Evolutionary conservation across 441 rosid species (phyloP), one percentile per base, ranked within the genome.

Genomic region (Capsella rubella): DNA sequence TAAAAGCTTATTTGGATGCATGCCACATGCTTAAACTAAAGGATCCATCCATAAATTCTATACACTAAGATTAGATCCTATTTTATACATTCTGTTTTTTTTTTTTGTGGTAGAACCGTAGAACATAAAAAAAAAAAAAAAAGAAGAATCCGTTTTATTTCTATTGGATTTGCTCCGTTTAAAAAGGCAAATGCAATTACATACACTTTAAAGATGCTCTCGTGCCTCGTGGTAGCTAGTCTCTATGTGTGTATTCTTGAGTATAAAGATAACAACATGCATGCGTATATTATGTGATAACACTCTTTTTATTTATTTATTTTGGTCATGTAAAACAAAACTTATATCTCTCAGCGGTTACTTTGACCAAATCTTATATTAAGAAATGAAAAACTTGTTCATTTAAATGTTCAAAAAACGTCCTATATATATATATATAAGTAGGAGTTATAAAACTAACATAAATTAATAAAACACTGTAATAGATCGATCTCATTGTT

Each of bases 1-100:
- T 29, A 1, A 8, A 18, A 46, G 15, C 56, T 46, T 53, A 43
- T 54, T 54, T 62, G 74, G 75, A 57, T 21, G 25, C 60, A 40
- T 21, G 25, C 71, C 71, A 69, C 75, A 71, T 70, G 76, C 12
- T 58, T 8, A 37, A 21, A 21, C 25, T 21, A 21, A 49, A 64
- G 7, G 67, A 64, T 54, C 58, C 56, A 60, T 45, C 58, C 53
- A 70, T 64, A 34, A 49, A 37, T 37, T 37, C 12, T 47, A 54
- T 31, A 16, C 15, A 21, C 0, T 21, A 0, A 21, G 25, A 21
- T 21, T 21, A 21, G 2, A 21, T 21, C 25, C 25, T 69, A 69
- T 69, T 69, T 50, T 63, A 21, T 21, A 21, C 25, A 21, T 54
- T 69, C 45, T 6, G 14, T 4, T 43, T 60, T 60, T 43, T 11